phyloP scores from a whole-genome alignment of 768 basidiomycete genomes.

The Hygrophoropsis aurantiaca region DNA sequence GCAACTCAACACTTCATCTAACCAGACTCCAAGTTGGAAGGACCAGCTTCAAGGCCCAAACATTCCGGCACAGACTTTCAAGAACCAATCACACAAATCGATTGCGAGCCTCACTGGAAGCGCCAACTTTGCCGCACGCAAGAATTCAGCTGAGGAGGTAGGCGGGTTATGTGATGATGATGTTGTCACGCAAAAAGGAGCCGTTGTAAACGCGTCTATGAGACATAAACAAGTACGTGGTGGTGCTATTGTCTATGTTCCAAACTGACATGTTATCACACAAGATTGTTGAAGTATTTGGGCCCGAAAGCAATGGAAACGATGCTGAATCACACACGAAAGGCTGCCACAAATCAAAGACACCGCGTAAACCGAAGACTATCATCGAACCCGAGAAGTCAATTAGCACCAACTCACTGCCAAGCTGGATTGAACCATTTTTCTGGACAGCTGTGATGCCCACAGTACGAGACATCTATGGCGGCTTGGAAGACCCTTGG shows the following conservation, averaged over 20 bases:
- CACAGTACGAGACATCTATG: background rate
- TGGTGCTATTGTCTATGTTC: too few species aligned
- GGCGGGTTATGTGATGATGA: background rate
- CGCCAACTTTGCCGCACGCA: too few species aligned
- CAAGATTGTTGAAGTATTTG: background rate
- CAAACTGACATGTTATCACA: too few species aligned
- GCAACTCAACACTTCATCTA: too few species aligned
- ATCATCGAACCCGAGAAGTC: background rate
- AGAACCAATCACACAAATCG: too few species aligned
- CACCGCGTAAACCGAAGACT: background rate
- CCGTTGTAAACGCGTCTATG: background rate
- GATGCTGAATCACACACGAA: background rate
- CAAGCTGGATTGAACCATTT: background rate
- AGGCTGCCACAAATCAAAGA: too few species aligned
- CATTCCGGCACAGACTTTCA: too few species aligned
- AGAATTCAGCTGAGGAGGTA: background rate
- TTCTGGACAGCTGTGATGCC: background rate
- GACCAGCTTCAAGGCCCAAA: too few species aligned
- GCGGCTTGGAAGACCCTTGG: background rate
- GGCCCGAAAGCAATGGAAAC: background rate
- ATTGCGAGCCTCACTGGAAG: too few species aligned
- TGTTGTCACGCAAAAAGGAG: background rate
- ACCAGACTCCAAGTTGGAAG: too few species aligned
- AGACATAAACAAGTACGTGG: background rate
- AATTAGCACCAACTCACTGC: background rate